Evolutionary conservation across 768 basidiomycete species (phyloP), one percentile per base, ranked within the genome.

Genomic region (Leucocoprinus birnbaumii): DNA sequence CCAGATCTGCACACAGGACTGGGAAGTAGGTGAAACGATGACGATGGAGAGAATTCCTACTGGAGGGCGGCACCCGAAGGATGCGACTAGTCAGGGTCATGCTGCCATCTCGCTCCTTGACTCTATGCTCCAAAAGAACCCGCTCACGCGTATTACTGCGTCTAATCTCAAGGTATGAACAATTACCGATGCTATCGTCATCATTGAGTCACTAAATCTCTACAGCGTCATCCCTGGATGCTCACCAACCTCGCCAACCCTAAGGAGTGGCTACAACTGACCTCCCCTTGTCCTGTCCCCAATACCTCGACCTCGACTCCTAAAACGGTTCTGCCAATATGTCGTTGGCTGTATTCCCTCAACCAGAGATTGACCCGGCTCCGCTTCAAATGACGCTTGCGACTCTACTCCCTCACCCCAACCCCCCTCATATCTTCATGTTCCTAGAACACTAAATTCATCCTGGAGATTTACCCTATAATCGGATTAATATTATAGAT

Each of bases 1-100:
- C 46, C 66, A 71, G 55, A 77, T 79, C 21, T 71, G 73, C 56
- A 73, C 68, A 19, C 65, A 70, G 47, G 75, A 77, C 56, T 78
- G 75, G 73, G 50, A 57, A 2, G 67, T 68, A 5, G 70, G 68
- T 14, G 66, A 71, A 19, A 66, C 58, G 6, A 77, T 79, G 72
- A 72, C 73, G 19, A 63, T 62, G 11, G 75, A 78, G 35, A 58
- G 52, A 9, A 40, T 73, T 7, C 58, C 58, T 13, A 73, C 73
- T 21, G 72, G 69, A 2, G 75, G 72, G 47, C 62, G 70, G 53
- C 66, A 65, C 59, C 71, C 71, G 8, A 58, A 58, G 51, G 65
- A 71, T 46, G 40, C 48, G 6, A 54, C 61, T 19, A 65, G 59
- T 13, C 71, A 74, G 45, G 68, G 71, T 13, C 65, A 60, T 37